Conservation (phyloP, 1,139 yeast genomes). For the Schwanniomyces etchellsii region DNA sequence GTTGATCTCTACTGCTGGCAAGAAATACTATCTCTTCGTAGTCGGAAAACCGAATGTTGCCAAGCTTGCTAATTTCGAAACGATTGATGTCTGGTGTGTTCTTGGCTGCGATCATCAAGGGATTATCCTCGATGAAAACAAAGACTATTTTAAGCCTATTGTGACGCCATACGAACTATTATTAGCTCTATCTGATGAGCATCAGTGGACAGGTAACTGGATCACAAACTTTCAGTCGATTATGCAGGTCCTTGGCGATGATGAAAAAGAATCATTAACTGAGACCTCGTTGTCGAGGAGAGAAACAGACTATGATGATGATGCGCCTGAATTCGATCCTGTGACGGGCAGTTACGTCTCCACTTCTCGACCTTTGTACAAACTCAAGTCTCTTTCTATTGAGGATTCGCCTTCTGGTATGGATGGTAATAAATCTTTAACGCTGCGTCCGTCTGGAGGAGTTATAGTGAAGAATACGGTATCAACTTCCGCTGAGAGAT, state of each 20-base stretch:
- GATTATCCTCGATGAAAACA: conserved; percentile 67
- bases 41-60: conserved; percentile 99
- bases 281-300: conserved; percentile 8
- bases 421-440: conserved; percentile 32
- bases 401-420: conserved; percentile 40
- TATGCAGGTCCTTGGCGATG: conserved; percentile 26
- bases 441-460: conserved; percentile 53
- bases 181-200: conserved; percentile 68
- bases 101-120: conserved; percentile 96
- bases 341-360: conserved; percentile 75
- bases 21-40: conserved; percentile 88
- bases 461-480: conserved; percentile 71
- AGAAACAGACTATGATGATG: conserved; percentile 39
- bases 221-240: conserved; percentile 66
- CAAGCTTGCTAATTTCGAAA: conserved; percentile 89
- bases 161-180: conserved; percentile 89
- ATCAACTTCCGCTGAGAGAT: conserved; percentile 78
- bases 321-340: conserved; percentile 81
- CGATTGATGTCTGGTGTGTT: conserved; percentile 88
- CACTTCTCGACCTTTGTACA: conserved; percentile 70
- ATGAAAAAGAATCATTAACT: conserved; percentile 14
- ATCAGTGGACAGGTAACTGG: conserved; percentile 93
- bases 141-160: conserved; percentile 84
- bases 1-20: conserved; percentile 69
- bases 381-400: conserved; percentile 47